Evolutionary conservation across 2,329 filamentous ascomycete genomes (phyloP).

Genomic region (Nothomitra cinnamomea): DNA sequence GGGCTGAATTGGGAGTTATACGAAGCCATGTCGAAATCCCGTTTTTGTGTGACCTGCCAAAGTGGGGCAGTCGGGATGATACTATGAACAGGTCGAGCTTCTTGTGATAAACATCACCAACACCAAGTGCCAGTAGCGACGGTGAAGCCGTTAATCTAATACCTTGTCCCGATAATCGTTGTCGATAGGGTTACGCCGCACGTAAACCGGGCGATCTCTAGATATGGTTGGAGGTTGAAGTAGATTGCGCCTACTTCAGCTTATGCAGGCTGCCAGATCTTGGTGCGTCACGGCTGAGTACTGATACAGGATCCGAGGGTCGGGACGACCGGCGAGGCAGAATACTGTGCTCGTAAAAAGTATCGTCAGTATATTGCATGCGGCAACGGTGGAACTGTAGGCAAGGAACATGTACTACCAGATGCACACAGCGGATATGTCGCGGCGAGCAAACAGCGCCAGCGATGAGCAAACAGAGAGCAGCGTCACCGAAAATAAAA

Average conservation of each 20-base stretch:
- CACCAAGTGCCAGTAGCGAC: background rate
- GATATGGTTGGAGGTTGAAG: background rate
- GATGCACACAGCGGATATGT: background rate
- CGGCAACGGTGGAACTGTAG: background rate
- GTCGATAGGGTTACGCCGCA: background rate
- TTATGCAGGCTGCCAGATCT: constrained; percentile 2
- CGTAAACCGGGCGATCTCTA: background rate
- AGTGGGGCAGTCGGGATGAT: background rate
- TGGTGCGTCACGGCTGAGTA: background rate
- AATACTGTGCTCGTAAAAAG: background rate
- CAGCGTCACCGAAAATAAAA: background rate
- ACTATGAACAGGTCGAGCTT: background rate
- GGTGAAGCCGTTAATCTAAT: background rate
- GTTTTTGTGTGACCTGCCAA: constrained; percentile 1
- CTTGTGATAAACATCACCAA: constrained; percentile 1
- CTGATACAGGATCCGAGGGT: background rate
- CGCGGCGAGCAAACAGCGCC: background rate
- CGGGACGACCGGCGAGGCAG: background rate
- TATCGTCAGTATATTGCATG: background rate
- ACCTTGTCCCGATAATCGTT: background rate
- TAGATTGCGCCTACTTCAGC: background rate
- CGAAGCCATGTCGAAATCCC: constrained; percentile 4
- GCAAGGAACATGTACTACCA: background rate
- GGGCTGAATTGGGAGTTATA: constrained; percentile 2
- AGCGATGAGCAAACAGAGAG: background rate